A percentile compares a stretch with the other conserved stretches of the same genome.
phyloP scores from a whole-genome alignment of 2,329 filamentous ascomycete genomes.

The Mycocentrospora acerina region DNA sequence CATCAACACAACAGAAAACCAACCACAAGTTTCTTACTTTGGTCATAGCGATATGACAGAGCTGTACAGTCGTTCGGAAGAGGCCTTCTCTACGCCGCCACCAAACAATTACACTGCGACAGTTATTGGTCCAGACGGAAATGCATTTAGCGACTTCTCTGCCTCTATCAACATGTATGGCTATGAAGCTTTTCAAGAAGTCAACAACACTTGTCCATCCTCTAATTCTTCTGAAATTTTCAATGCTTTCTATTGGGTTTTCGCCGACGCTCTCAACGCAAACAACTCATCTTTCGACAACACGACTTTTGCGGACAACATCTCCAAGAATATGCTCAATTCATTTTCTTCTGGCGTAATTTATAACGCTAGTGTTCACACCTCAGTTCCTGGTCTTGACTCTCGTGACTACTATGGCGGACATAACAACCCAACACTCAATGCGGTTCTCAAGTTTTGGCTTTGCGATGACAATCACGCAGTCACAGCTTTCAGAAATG shows the following conservation, averaged over 20 bases:
- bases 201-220: too few species aligned
- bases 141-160: slow-evolving; percentile 1
- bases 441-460: slow-evolving; percentile 4
- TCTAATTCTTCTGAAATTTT: too few species aligned
- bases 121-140: not conserved
- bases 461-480: slow-evolving; percentile 1
- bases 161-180: slow-evolving; percentile 1
- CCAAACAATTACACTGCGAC: slow-evolving; percentile 1
- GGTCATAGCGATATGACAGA: slow-evolving; percentile 1
- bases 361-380: too few species aligned
- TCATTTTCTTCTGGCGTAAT: too few species aligned
- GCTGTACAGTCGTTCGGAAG: slow-evolving; percentile 1
- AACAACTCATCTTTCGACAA: too few species aligned
- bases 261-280: too few species aligned
- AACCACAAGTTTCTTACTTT: not conserved
- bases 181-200: not conserved
- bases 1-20: not conserved
- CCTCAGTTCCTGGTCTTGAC: not conserved
- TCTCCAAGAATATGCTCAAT: too few species aligned
- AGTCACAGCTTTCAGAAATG: not conserved
- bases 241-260: too few species aligned
- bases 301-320: too few species aligned
- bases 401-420: slow-evolving; percentile 1
- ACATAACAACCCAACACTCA: slow-evolving; percentile 3
- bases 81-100: slow-evolving; percentile 1